These are phyloP conservation scores for Saccharomycopsis sp. DNA, from an alignment of 805 yeast genomes.

Conservation along the genomic window DNA sequence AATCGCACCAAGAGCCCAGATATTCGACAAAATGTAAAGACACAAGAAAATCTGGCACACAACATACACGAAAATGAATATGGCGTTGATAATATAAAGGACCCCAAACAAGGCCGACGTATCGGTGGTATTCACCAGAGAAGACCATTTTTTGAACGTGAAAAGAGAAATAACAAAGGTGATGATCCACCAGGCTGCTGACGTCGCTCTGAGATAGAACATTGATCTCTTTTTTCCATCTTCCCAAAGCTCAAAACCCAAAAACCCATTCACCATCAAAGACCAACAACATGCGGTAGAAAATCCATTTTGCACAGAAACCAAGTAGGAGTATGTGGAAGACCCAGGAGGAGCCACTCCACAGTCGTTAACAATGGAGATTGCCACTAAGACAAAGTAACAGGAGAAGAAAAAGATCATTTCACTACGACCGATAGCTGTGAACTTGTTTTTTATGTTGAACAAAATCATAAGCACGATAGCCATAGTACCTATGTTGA, in stretches of 20 bases:
- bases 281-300: constrained; percentile 66
- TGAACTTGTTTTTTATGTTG: constrained; percentile 75
- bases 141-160: constrained; percentile 62
- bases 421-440: constrained; percentile 91
- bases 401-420: constrained; percentile 67
- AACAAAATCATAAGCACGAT: constrained; percentile 64
- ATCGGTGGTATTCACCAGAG: constrained; percentile 40
- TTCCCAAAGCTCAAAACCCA: constrained; percentile 90
- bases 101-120: constrained; percentile 68
- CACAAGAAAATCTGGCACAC: constrained; percentile 65
- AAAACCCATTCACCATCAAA: constrained; percentile 63
- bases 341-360: constrained; percentile 91
- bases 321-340: constrained; percentile 69
- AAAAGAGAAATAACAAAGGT: constrained; percentile 62
- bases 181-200: constrained; percentile 52
- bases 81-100: constrained; percentile 63
- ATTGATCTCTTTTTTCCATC: constrained; percentile 76
- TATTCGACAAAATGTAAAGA: constrained; percentile 57
- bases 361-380: constrained; percentile 76
- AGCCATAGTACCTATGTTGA: constrained; percentile 67
- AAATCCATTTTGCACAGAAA: constrained; percentile 70
- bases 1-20: constrained; percentile 90
- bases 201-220: constrained; percentile 43
- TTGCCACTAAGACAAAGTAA: constrained; percentile 48
- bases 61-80: constrained; percentile 55